These are phyloP conservation scores for Mycena indigotica DNA, from an alignment of 768 basidiomycete genomes.

Conservation along the genomic window DNA sequence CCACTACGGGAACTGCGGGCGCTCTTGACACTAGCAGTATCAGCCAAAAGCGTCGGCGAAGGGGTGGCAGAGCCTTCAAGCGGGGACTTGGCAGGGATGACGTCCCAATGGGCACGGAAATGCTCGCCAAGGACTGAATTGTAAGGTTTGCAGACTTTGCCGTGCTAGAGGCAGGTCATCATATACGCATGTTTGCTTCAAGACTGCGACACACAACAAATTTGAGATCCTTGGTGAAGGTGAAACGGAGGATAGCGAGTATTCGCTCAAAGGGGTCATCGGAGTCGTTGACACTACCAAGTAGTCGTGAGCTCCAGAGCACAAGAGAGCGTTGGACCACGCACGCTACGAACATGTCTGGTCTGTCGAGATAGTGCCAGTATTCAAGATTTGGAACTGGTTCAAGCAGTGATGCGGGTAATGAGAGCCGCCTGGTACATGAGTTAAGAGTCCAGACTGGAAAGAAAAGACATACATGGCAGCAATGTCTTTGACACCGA, in stretches of 20 bases:
- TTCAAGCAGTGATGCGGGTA: conserved; percentile 91
- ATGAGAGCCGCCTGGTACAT: conserved; percentile 74
- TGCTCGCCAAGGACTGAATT: conserved; percentile 88
- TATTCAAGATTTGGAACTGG: conserved; percentile 96
- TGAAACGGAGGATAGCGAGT: conserved; percentile 86
- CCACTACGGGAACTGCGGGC: conserved; percentile 58
- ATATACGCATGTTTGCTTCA: conserved; percentile 1
- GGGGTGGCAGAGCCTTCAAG: conserved; percentile 20
- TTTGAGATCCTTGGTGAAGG: conserved; percentile 93
- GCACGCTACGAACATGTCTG: conserved; percentile 90
- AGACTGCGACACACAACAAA: conserved; percentile 63
- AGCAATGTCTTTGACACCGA: conserved; percentile 95
- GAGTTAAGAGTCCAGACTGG: conserved; percentile 8
- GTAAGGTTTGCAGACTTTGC: conserved; percentile 93
- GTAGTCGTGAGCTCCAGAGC: conserved; percentile 7
- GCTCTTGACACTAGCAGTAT: conserved; percentile 62
- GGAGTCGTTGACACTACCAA: conserved; percentile 85
- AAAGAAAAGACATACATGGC: conserved; percentile 67
- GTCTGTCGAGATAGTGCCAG: conserved; percentile 91
- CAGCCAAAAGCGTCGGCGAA: conserved; percentile 35
- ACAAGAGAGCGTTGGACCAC: conserved; percentile 34
- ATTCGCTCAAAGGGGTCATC: conserved; percentile 93
- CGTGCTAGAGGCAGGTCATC: conserved; percentile 54
- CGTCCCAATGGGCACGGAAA: conserved; percentile 87
- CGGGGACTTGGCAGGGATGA: conserved; percentile 50